Evolutionary conservation across 2,329 filamentous ascomycete genomes (phyloP).

Genomic region (Fusarium subtropicale): DNA sequence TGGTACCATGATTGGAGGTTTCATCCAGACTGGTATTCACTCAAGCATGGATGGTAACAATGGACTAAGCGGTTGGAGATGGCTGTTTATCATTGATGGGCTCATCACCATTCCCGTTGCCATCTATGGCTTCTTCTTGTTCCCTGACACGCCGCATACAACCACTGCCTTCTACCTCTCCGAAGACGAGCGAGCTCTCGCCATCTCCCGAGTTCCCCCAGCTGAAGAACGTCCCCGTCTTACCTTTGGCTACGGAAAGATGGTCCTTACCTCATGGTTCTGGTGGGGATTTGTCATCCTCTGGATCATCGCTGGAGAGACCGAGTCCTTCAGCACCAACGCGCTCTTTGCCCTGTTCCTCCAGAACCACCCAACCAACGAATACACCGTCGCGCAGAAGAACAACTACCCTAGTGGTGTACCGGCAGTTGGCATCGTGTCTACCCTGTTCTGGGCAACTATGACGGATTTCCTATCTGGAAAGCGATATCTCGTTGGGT

Average conservation of each 20-base stretch:
- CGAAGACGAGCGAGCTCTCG: slow-evolving; percentile 59
- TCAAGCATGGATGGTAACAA: slow-evolving; percentile 54
- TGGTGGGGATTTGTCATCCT: slow-evolving; percentile 75
- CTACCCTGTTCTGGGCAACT: slow-evolving; percentile 76
- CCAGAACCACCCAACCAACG: slow-evolving; percentile 58
- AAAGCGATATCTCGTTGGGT: slow-evolving; percentile 73
- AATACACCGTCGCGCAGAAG: slow-evolving; percentile 61
- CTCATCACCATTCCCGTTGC: slow-evolving; percentile 56
- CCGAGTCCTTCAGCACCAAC: slow-evolving; percentile 77
- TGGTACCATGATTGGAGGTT: slow-evolving; percentile 64
- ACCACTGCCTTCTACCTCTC: slow-evolving; percentile 58
- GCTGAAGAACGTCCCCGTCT: slow-evolving; percentile 58
- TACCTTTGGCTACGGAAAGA: slow-evolving; percentile 62
- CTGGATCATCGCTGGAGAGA: slow-evolving; percentile 78
- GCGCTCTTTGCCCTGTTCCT: slow-evolving; percentile 65
- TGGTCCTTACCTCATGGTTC: slow-evolving; percentile 69
- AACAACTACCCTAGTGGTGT: slow-evolving; percentile 70
- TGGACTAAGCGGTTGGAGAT: slow-evolving; percentile 74
- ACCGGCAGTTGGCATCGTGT: slow-evolving; percentile 66
- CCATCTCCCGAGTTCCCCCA: slow-evolving; percentile 55
- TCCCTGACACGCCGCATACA: slow-evolving; percentile 59
- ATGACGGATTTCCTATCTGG: slow-evolving; percentile 73
- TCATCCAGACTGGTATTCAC: slow-evolving; percentile 73
- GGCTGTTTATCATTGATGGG: slow-evolving; percentile 79
- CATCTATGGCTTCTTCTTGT: slow-evolving; percentile 51